Evolutionary conservation across 495 filamentous ascomycete genomes (phyloP).

Genomic region (Xylaria acuta): DNA sequence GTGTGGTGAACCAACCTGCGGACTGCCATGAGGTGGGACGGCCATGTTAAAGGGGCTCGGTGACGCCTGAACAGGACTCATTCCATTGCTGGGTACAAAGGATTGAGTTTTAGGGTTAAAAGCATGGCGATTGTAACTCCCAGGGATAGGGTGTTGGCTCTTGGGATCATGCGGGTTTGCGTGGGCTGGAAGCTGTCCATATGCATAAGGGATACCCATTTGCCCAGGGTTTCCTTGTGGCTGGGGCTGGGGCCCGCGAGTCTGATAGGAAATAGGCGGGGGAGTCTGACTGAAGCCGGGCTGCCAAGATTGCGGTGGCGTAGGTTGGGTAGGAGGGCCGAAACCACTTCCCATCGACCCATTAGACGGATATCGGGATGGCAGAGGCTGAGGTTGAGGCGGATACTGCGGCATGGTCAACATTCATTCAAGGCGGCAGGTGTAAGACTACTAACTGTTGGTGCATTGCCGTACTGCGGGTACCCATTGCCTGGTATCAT

Average conservation of each 20-base stretch:
- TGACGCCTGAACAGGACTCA: conserved; percentile 50
- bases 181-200: conserved; percentile 76
- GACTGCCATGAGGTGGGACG: conserved; percentile 51
- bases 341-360: conserved; percentile 48
- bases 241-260: conserved; percentile 36
- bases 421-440: not conserved
- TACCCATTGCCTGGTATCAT: conserved; percentile 52
- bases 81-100: conserved; percentile 72
- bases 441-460: conserved; percentile 43
- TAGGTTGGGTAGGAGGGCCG: conserved; percentile 45
- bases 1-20: conserved; percentile 53
- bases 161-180: conserved; percentile 69
- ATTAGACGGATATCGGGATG: conserved; percentile 45
- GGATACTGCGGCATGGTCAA: conserved; percentile 34
- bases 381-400: conserved; percentile 38
- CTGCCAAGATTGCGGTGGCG: conserved; percentile 47
- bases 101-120: conserved; percentile 94
- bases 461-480: conserved; percentile 45
- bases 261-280: conserved; percentile 26
- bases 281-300: conserved; percentile 42
- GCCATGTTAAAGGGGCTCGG: conserved; percentile 40
- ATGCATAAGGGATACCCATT: conserved; percentile 67
- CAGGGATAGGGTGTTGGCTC: conserved; percentile 77
- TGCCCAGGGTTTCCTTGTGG: conserved; percentile 45
- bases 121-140: conserved; percentile 78